Percentiles rank a stretch among this genome's conserved stretches.
Conservation (phyloP, 2,329 filamentous ascomycete species). For the Apiospora malaysiana region DNA sequence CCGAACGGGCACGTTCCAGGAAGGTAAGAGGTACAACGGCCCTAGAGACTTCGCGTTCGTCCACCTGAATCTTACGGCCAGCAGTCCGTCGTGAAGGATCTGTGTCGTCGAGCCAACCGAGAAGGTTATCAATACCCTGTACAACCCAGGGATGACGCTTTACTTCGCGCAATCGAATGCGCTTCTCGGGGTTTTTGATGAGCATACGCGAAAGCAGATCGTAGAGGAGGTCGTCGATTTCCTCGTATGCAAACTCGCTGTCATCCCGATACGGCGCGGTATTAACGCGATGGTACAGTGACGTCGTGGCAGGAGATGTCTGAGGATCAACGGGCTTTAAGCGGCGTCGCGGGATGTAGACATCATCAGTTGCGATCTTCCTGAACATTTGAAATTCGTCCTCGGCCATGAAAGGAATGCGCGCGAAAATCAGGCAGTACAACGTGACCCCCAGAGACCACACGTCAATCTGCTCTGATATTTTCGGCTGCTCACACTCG, state of each 20-base stretch:
- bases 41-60: slow-evolving; percentile 85
- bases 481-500: slow-evolving; percentile 71
- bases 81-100: slow-evolving; percentile 80
- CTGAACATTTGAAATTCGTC: slow-evolving; percentile 88
- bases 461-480: slow-evolving; percentile 94
- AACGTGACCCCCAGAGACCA: slow-evolving; percentile 97
- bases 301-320: slow-evolving; percentile 60
- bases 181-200: slow-evolving; percentile 85
- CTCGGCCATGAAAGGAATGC: slow-evolving; percentile 90
- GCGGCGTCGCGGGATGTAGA: slow-evolving; percentile 53
- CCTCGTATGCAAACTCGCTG: slow-evolving; percentile 82
- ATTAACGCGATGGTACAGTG: slow-evolving; percentile 62
- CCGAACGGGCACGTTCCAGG: slow-evolving; percentile 82
- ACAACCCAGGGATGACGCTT: slow-evolving; percentile 95
- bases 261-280: slow-evolving; percentile 75
- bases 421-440: slow-evolving; percentile 92
- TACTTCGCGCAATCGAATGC: slow-evolving; percentile 89
- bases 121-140: slow-evolving; percentile 74
- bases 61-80: slow-evolving; percentile 88
- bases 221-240: slow-evolving; percentile 78
- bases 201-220: slow-evolving; percentile 83
- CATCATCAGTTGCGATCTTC: slow-evolving; percentile 18
- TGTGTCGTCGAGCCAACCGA: slow-evolving; percentile 90
- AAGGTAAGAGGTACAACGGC: slow-evolving; percentile 91
- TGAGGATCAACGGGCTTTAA: slow-evolving; percentile 76